These are phyloP conservation scores for Micromonas pusilla DNA, from an alignment of 139 green algal genomes.

Conservation along the genomic window DNA sequence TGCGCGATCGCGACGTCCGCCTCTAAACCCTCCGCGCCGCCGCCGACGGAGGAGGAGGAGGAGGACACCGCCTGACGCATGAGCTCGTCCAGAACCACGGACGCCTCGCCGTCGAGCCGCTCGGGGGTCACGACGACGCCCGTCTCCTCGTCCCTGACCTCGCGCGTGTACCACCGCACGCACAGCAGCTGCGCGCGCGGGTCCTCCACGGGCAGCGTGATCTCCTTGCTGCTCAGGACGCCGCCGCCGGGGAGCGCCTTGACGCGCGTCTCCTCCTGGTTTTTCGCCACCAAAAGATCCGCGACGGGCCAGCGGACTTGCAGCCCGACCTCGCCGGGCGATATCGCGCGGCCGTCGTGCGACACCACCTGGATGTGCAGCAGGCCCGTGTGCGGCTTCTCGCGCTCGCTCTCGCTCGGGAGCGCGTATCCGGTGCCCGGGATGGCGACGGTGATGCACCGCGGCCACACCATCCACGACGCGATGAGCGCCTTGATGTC, in stretches of 20 bases:
- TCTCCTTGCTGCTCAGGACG: not conserved
- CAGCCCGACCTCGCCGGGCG: not conserved
- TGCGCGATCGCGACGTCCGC: not conserved
- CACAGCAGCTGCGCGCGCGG: not conserved
- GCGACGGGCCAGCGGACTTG: slow-evolving; percentile 10
- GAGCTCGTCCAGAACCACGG: slow-evolving; percentile 5
- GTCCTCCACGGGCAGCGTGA: not conserved
- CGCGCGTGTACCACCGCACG: not conserved
- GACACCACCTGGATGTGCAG: not conserved
- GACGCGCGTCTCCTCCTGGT: not conserved
- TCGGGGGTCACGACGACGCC: not conserved
- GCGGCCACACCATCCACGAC: slow-evolving; percentile 19
- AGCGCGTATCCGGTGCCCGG: slow-evolving; percentile 11
- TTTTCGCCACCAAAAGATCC: not conserved
- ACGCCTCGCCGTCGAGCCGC: not conserved
- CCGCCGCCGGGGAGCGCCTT: not conserved
- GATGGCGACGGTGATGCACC: slow-evolving; percentile 18
- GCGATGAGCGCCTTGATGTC: slow-evolving; percentile 15
- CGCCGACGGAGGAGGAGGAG: not conserved
- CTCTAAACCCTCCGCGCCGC: not conserved
- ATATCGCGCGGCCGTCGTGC: not conserved
- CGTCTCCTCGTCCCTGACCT: not conserved
- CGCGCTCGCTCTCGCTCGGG: not conserved
- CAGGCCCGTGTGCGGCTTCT: not conserved
- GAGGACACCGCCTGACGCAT: not conserved